Evolutionary conservation across 75 land plant genomes (phyloP).

Genomic region (Cryptomeria japonica): DNA sequence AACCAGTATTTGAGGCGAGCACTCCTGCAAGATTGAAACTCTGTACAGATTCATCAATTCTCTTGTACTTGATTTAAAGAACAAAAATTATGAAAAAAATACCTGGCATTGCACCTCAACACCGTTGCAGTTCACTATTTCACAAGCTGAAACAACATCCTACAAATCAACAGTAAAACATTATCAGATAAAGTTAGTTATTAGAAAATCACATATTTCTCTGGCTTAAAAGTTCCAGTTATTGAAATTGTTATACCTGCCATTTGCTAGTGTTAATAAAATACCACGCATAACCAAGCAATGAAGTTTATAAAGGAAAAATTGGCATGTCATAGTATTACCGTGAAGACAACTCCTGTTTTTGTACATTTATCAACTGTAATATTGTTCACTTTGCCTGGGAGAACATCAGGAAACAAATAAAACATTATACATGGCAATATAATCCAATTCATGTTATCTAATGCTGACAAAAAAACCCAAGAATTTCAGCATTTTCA

Average conservation of each 20-base stretch:
- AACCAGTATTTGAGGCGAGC: background rate
- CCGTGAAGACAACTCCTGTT: constrained; percentile 88
- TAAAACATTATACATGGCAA: background rate
- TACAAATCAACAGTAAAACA: constrained; percentile 20
- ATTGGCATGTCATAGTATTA: constrained; percentile 12
- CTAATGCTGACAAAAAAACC: background rate
- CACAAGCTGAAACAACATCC: constrained; percentile 99
- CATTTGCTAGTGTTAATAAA: background rate
- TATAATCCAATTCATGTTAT: background rate
- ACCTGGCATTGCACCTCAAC: constrained; percentile 99
- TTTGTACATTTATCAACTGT: constrained; percentile 95
- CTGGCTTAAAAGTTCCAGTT: background rate
- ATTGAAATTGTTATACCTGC: background rate
- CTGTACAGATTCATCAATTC: background rate
- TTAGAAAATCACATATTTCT: background rate
- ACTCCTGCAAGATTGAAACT: background rate
- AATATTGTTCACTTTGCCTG: constrained; percentile 97
- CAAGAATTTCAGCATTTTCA: background rate
- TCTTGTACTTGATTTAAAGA: background rate
- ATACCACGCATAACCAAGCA: background rate
- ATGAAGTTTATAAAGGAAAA: background rate
- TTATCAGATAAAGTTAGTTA: constrained; percentile 1
- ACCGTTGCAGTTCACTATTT: constrained; percentile 91
- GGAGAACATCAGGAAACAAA: constrained; percentile 5
- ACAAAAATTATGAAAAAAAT: constrained; percentile 3